A percentile compares a stretch with the other conserved stretches of the same genome.
These are phyloP conservation scores for Coniochaeta ligniaria DNA, from an alignment of 2,329 filamentous ascomycete genomes.

Conservation along the genomic window DNA sequence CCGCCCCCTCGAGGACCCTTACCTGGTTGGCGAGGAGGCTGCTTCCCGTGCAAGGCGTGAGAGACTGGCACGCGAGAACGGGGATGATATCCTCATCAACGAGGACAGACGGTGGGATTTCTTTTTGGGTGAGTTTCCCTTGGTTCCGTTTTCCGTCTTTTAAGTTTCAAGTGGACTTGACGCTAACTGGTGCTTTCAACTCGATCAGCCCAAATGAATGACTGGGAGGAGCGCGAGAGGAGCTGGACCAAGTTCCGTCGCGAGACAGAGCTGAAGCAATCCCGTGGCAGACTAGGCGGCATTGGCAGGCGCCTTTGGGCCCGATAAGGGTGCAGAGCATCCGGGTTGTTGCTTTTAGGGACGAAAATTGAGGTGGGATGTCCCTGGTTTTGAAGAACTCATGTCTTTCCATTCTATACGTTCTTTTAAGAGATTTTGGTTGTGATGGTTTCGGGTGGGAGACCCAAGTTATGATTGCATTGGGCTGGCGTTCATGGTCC, in stretches of 20 bases:
- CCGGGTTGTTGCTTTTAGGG: background rate
- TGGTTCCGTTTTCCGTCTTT: background rate
- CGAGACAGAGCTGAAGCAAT: slow-evolving; percentile 5
- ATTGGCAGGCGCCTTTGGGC: background rate
- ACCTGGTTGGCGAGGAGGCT: slow-evolving; percentile 59
- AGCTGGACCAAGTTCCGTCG: slow-evolving; percentile 29
- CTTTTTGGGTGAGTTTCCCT: slow-evolving; percentile 42
- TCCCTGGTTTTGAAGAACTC: background rate
- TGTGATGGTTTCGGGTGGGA: background rate
- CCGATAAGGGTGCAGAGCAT: background rate
- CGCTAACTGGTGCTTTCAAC: background rate
- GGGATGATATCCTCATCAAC: slow-evolving; percentile 44
- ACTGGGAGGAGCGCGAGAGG: slow-evolving; percentile 42
- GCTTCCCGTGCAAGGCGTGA: slow-evolving; percentile 50
- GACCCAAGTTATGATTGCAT: background rate
- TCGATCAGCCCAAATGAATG: slow-evolving; percentile 39
- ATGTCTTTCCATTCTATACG: background rate
- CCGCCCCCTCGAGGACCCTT: slow-evolving; percentile 57
- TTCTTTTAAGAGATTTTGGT: background rate
- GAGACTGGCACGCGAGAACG: slow-evolving; percentile 48
- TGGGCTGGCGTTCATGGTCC: background rate
- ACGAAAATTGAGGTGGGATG: background rate
- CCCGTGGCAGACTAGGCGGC: slow-evolving; percentile 4
- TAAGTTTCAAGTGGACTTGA: background rate
- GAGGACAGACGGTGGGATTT: slow-evolving; percentile 57